phyloP scores from a whole-genome alignment of 768 basidiomycete genomes.

The Amanita phalloides region DNA sequence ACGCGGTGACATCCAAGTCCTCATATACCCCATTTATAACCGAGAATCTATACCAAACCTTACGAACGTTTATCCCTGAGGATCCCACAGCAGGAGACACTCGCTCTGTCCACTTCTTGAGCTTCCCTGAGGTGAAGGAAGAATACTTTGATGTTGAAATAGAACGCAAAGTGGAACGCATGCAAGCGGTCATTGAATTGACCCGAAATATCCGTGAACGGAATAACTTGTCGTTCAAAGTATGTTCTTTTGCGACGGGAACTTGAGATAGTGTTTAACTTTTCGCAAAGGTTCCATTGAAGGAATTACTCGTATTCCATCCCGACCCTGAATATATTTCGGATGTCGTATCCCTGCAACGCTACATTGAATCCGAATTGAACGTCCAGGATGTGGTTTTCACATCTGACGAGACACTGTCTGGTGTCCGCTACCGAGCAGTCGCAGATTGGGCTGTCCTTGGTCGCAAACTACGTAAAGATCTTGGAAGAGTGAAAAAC shows the following conservation, averaged over 20 bases:
- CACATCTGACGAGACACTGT: slow-evolving; percentile 76
- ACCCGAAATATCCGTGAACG: slow-evolving; percentile 82
- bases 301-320: slow-evolving; percentile 92
- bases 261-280: slow-evolving; percentile 4
- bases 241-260: slow-evolving; percentile 19
- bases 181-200: slow-evolving; percentile 93
- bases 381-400: slow-evolving; percentile 88
- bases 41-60: slow-evolving; percentile 90
- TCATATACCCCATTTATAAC: slow-evolving; percentile 98
- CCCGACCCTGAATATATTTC: slow-evolving; percentile 72
- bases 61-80: slow-evolving; percentile 77
- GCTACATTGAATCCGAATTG: slow-evolving; percentile 89
- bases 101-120: slow-evolving; percentile 91
- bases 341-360: slow-evolving; percentile 75
- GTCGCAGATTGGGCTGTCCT: slow-evolving; percentile 94
- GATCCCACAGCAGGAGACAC: slow-evolving; percentile 62
- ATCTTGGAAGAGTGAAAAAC: slow-evolving; percentile 81
- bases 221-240: slow-evolving; percentile 84
- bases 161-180: slow-evolving; percentile 87
- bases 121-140: slow-evolving; percentile 87
- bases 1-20: slow-evolving; percentile 40
- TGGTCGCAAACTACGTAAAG: slow-evolving; percentile 89
- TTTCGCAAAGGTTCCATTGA: slow-evolving; percentile 66
- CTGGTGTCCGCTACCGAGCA: slow-evolving; percentile 84
- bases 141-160: slow-evolving; percentile 93